Evolutionary conservation across 164 flowering plant genomes (phyloP).

Genomic region (Stephania japonica): DNA sequence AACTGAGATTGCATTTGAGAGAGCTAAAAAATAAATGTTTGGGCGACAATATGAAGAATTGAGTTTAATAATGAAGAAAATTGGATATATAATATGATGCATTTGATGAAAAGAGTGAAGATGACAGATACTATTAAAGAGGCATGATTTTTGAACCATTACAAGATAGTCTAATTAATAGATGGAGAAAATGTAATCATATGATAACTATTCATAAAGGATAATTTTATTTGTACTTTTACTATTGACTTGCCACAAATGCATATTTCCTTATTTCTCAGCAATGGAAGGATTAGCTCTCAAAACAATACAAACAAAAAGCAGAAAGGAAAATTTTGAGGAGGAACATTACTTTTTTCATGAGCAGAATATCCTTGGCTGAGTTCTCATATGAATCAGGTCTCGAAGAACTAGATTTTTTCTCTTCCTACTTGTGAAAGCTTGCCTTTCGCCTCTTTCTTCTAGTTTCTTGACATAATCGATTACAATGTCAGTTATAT

Average conservation of each 20-base stretch:
- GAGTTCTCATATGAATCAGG: conserved; percentile 39
- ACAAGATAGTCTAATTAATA: no score
- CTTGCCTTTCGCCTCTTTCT: conserved; percentile 18
- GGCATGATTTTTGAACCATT: no score
- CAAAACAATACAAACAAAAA: background rate
- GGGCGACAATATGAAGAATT: background rate
- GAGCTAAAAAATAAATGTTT: background rate
- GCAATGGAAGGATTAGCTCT: no score
- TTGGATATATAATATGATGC: no score
- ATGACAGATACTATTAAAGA: no score
- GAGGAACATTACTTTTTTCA: conserved; percentile 66
- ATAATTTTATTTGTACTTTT: no score
- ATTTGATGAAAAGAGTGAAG: no score
- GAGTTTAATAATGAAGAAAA: no score
- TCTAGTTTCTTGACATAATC: conserved; percentile 23
- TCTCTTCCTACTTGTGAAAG: conserved; percentile 15
- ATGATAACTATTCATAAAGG: no score
- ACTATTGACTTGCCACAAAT: background rate
- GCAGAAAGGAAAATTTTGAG: background rate
- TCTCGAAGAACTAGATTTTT: conserved; percentile 4
- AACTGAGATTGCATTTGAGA: background rate
- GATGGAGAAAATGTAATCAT: background rate
- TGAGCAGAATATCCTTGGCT: conserved; percentile 71
- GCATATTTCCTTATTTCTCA: no score
- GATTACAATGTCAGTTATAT: conserved; percentile 36